Evolutionary conservation across 495 filamentous ascomycete genomes (phyloP).

Genomic region (Penicillium tannophilum): DNA sequence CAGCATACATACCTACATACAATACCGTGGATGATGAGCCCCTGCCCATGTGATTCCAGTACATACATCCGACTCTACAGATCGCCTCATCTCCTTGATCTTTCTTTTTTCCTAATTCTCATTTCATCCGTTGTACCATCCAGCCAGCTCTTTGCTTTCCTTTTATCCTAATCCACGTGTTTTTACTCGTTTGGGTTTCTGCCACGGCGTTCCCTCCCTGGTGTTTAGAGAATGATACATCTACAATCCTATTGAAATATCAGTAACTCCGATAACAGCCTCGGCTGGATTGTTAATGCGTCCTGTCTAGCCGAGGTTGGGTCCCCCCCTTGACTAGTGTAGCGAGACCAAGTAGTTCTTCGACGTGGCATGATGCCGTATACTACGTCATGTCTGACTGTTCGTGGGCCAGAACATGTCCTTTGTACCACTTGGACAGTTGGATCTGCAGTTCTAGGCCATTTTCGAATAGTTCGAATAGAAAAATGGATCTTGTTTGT

Average conservation of each 20-base stretch:
- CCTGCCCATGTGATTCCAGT: slow-evolving; percentile 16
- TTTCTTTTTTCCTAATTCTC: slow-evolving; percentile 15
- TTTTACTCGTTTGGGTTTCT: slow-evolving; percentile 4
- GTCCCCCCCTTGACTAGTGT: neutral
- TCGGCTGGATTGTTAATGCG: neutral
- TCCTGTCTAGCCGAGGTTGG: neutral
- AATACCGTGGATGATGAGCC: slow-evolving; percentile 15
- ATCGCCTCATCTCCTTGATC: slow-evolving; percentile 10
- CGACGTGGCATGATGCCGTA: neutral
- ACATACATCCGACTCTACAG: slow-evolving; percentile 17
- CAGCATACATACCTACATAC: slow-evolving; percentile 22
- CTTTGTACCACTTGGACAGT: neutral
- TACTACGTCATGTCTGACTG: slow-evolving; percentile 1
- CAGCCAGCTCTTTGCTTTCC: slow-evolving; percentile 14
- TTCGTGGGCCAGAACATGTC: neutral
- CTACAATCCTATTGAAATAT: slow-evolving; percentile 5
- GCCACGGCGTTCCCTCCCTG: slow-evolving; percentile 7
- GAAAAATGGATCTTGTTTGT: neutral
- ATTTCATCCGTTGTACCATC: slow-evolving; percentile 18
- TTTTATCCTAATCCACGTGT: slow-evolving; percentile 11
- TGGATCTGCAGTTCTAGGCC: slow-evolving; percentile 1
- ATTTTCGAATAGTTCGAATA: neutral
- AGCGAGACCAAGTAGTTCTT: neutral
- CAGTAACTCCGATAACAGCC: neutral
- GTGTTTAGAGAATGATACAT: slow-evolving; percentile 15